A percentile compares a stretch with the other conserved stretches of the same genome.
Evolutionary conservation across 768 basidiomycete species (phyloP).

Genomic region (Filobasidium wieringae): DNA sequence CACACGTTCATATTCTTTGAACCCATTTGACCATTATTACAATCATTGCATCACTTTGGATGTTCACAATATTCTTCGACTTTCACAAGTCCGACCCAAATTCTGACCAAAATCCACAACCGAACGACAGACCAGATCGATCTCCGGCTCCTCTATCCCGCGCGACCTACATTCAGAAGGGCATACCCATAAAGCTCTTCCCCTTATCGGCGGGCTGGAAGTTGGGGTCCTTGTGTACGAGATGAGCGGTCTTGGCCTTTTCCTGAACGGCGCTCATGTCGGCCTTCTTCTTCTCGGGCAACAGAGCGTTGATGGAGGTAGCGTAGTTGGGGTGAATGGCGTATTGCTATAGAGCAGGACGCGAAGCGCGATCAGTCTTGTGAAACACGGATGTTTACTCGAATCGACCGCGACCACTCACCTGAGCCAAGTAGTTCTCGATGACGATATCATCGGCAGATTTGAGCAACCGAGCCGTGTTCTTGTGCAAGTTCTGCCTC

Average conservation of each 20-base stretch:
- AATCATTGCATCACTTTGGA: too few relatives aligned
- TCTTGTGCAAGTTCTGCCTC: conserved; percentile 31
- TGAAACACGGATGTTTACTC: not conserved
- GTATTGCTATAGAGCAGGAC: not conserved
- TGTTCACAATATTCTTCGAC: too few relatives aligned
- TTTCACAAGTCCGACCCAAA: too few relatives aligned
- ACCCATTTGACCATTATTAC: too few relatives aligned
- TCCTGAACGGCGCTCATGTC: conserved; percentile 24
- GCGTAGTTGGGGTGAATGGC: conserved; percentile 28
- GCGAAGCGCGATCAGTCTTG: conserved; percentile 1
- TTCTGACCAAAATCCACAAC: too few relatives aligned
- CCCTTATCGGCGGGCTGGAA: conserved; percentile 23
- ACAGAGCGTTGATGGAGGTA: conserved; percentile 24
- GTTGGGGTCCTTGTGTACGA: conserved; percentile 25
- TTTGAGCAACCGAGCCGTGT: conserved; percentile 26
- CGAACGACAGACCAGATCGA: too few relatives aligned
- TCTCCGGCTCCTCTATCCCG: too few relatives aligned
- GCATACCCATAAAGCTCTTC: conserved; percentile 33
- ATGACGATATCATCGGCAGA: conserved; percentile 33
- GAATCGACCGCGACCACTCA: conserved; percentile 6
- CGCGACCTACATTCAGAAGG: too few relatives aligned
- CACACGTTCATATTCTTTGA: too few relatives aligned
- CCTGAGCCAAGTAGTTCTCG: conserved; percentile 31
- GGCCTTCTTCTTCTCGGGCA: conserved; percentile 23
- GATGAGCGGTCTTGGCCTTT: conserved; percentile 27